A percentile compares a stretch with the other conserved stretches of the same genome.
These are phyloP conservation scores for Lecanicillium sp. DNA, from an alignment of 2,329 filamentous ascomycete species.

Conservation along the genomic window DNA sequence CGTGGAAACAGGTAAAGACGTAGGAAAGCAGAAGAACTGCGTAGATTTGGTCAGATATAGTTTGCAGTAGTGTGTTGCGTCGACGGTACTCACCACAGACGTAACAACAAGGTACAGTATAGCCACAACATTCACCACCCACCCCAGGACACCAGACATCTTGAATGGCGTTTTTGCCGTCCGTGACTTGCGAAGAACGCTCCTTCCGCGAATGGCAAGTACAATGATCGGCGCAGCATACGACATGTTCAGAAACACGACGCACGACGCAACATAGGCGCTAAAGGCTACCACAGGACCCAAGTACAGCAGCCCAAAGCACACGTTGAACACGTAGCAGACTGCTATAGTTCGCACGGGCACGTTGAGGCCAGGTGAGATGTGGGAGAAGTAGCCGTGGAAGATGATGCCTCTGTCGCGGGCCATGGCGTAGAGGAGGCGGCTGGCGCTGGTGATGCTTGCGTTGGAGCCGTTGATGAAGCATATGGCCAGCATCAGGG, in stretches of 20 bases:
- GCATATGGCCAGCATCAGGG: conserved; percentile 32
- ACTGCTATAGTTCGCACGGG: conserved; percentile 32
- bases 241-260: conserved; percentile 37
- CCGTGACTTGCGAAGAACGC: conserved; percentile 19
- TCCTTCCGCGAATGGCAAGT: conserved; percentile 27
- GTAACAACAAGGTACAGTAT: conserved; percentile 30
- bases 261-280: conserved; percentile 36
- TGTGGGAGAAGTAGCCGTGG: conserved; percentile 25
- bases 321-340: conserved; percentile 32
- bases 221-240: conserved; percentile 34
- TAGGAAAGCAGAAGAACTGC: conserved; percentile 25
- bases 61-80: too few species aligned
- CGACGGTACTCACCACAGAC: conserved; percentile 26
- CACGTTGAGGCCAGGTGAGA: conserved; percentile 30
- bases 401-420: conserved; percentile 32
- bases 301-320: conserved; percentile 38
- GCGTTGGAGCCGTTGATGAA: conserved; percentile 39
- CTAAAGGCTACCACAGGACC: conserved; percentile 38
- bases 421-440: conserved; percentile 38
- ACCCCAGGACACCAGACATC: conserved; percentile 20
- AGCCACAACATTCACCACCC: conserved; percentile 22
- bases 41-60: too few species aligned
- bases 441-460: conserved; percentile 32
- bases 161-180: conserved; percentile 18
- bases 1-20: conserved; percentile 18